Base-by-base conservation (phyloP, 2,329 filamentous ascomycete genomes). In the Emergomyces orientalis region DNA sequence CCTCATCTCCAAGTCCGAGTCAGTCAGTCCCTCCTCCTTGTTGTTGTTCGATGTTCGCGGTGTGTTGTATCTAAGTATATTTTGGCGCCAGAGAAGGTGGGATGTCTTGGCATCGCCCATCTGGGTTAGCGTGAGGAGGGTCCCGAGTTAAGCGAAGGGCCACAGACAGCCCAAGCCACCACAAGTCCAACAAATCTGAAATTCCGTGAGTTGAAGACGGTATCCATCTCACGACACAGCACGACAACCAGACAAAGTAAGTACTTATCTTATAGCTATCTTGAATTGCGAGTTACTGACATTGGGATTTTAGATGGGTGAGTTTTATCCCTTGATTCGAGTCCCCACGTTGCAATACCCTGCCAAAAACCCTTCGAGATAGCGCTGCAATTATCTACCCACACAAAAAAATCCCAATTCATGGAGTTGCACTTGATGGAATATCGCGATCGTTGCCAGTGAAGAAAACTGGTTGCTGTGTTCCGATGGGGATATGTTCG, bases 291-390 rank as follows among this genome's bases (percentile, higher is more conserved):
- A 68, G 73, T 69, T 69, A 62, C 67, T 62, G 58, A 67, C 64
- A 54, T 30, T 57, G 63, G 63, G 64, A 65, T 65, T 70, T 67
- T 72, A 86, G 84, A 86, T 86, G 84, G 84, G 84, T 86, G 82
- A 84, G 84, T 81, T 74, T 64, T 67, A 66, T 67, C 63, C 63
- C 63, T 63, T 65, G 65, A 64, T 70, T 68, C 66, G 71, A 30
- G 52, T 67, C 67, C 66, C 59, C 64, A 65, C 66, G 17, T 8
- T 55, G 52, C n/a, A 22, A 55, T 55, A 30, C 52, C 52, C 63
- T 66, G 67, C 70, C 69, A 69, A 71, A 69, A 65, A 70, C 68
- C 64, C 59, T 66, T 69, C 68, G 70, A 64, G 66, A 68, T 68
- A 47, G 22, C 57, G 5, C 34, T 32, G 43, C 25, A 25, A 60